Conservation (phyloP, 2,329 filamentous ascomycete genomes). For the Claviceps sp. region DNA sequence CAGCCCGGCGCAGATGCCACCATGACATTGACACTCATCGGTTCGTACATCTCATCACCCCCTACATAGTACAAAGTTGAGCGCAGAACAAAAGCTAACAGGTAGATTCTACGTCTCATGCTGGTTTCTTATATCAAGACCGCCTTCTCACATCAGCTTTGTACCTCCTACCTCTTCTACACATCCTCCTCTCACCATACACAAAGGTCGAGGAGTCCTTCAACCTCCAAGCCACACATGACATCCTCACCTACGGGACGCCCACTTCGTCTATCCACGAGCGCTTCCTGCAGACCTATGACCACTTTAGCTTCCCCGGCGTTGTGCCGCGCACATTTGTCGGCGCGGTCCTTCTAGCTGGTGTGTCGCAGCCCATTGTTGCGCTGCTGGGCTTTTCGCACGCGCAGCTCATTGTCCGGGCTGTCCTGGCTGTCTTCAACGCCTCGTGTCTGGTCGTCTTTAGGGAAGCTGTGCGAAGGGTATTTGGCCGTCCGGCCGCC, state of each 20-base stretch:
- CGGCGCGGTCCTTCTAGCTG: constrained; percentile 64
- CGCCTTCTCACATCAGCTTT: constrained; percentile 15
- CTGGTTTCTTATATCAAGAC: constrained; percentile 9
- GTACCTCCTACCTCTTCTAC: constrained; percentile 48
- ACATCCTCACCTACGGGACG: constrained; percentile 71
- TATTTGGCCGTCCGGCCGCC: constrained; percentile 55
- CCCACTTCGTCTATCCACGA: constrained; percentile 32
- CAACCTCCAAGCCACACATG: constrained; percentile 88
- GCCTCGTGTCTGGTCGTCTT: constrained; percentile 54
- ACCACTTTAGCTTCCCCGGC: constrained; percentile 83
- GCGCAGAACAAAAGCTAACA: background rate
- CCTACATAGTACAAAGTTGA: background rate
- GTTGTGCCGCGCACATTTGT: constrained; percentile 85
- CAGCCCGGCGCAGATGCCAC: background rate
- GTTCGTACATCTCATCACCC: constrained; percentile 2
- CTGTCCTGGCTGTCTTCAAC: constrained; percentile 67
- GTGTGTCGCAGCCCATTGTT: constrained; percentile 54
- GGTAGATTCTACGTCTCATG: background rate
- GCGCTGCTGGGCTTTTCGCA: constrained; percentile 39
- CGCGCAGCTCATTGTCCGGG: constrained; percentile 54
- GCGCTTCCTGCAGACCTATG: constrained; percentile 53
- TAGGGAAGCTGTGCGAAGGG: constrained; percentile 44
- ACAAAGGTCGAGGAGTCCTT: constrained; percentile 99
- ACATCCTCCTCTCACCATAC: constrained; percentile 67
- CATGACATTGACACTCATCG: constrained; percentile 14